A percentile compares a stretch with the other conserved stretches of the same genome.
These are phyloP conservation scores for Peniophora sp. DNA, from an alignment of 1,284 basidiomycete genomes.

Conservation along the genomic window DNA sequence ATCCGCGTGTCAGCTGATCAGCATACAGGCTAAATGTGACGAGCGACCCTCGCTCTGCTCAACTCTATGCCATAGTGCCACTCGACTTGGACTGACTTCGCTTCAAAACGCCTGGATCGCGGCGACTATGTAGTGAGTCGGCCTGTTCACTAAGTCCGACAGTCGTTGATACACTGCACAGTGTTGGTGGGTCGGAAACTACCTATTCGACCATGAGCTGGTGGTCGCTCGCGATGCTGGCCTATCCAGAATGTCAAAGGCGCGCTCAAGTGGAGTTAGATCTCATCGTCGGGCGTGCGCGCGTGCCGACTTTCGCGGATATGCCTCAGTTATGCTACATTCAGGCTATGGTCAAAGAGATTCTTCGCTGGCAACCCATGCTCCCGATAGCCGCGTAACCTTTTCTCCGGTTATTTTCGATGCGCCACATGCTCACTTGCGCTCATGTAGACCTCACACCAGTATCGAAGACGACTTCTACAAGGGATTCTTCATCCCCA, in stretches of 20 bases:
- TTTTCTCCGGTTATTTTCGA: no score
- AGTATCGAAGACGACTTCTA: conserved; percentile 17
- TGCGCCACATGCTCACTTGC: no score
- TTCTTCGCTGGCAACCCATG: conserved; percentile 22
- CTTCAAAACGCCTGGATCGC: conserved; percentile 10
- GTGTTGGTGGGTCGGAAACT: conserved; percentile 10
- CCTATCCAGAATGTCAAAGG: conserved; percentile 26
- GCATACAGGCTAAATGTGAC: conserved; percentile 6
- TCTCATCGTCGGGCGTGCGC: conserved; percentile 16
- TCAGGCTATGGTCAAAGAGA: conserved; percentile 31
- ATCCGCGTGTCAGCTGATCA: background rate
- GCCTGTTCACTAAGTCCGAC: background rate
- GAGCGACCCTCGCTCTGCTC: conserved; percentile 9
- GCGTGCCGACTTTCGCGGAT: conserved; percentile 35
- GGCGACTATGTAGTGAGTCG: conserved; percentile 10
- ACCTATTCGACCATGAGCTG: conserved; percentile 12
- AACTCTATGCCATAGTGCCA: conserved; percentile 8
- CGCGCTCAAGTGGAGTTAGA: conserved; percentile 36
- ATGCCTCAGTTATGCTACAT: conserved; percentile 29
- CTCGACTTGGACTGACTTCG: conserved; percentile 6
- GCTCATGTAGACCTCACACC: conserved; percentile 11
- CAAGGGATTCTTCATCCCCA: conserved; percentile 15
- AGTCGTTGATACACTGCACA: background rate
- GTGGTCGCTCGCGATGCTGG: conserved; percentile 12
- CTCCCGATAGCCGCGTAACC: conserved; percentile 8